These are phyloP conservation scores for Trypanosoma vivax DNA, from an alignment of 208 protist genomes.

Conservation along the genomic window DNA sequence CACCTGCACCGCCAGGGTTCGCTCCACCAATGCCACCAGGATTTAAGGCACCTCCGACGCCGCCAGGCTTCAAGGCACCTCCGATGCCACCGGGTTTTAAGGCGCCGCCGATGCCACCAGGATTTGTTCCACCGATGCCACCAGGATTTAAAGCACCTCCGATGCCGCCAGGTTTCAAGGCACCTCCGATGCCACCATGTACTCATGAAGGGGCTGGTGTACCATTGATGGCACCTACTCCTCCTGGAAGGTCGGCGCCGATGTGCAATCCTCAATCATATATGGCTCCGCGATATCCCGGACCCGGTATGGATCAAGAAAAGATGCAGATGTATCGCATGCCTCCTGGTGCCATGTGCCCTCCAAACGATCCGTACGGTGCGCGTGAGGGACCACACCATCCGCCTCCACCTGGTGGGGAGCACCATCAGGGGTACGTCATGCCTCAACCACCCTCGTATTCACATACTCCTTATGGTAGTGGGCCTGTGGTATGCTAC, in stretches of 20 bases:
- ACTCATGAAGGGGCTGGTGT: neutral
- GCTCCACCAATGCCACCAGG: neutral
- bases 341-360: constrained; percentile 4
- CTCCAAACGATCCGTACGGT: constrained; percentile 5
- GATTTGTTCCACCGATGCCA: constrained; percentile 14
- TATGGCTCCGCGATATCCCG: neutral
- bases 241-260: neutral
- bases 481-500: too few relatives aligned
- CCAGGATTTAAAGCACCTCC: constrained; percentile 28
- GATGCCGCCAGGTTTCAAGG: neutral
- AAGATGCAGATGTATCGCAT: constrained; percentile 1
- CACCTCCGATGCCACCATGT: constrained; percentile 8
- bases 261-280: neutral
- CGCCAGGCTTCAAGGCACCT: constrained; percentile 26
- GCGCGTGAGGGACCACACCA: constrained; percentile 9
- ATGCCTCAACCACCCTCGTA: too few relatives aligned
- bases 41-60: constrained; percentile 21
- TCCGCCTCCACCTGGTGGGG: neutral
- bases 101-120: constrained; percentile 6
- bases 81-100: constrained; percentile 9
- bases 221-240: neutral
- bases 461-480: too few relatives aligned
- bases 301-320: neutral
- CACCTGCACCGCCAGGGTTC: too few relatives aligned
- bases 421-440: constrained; percentile 7